Evolutionary conservation across 768 basidiomycete species (phyloP).

Genomic region (Ramaria sp.): DNA sequence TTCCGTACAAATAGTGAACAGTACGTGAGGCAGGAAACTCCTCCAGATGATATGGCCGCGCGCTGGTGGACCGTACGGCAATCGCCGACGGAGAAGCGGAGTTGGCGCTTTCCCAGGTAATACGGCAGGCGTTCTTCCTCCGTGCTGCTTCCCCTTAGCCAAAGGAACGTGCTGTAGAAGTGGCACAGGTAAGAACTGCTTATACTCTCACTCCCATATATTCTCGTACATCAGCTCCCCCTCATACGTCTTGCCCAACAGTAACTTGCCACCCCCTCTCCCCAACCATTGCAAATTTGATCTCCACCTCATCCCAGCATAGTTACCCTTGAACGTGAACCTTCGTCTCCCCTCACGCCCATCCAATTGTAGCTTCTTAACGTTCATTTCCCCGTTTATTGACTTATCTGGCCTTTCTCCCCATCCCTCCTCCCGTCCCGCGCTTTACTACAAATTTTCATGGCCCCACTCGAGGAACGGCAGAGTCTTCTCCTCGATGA

Average conservation of each 20-base stretch:
- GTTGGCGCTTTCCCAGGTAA: not conserved
- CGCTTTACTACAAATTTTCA: not conserved
- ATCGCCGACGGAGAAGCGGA: constrained; percentile 3
- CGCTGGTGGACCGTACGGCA: not conserved
- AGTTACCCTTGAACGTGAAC: not conserved
- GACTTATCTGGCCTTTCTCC: not conserved
- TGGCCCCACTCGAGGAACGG: constrained; percentile 31
- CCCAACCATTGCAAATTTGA: no score
- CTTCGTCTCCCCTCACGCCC: not conserved
- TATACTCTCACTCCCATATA: not conserved
- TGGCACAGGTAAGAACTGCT: no score
- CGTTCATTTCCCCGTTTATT: not conserved
- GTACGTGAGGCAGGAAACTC: no score
- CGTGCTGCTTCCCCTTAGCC: not conserved
- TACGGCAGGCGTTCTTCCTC: not conserved
- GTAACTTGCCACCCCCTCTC: no score
- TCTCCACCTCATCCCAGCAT: not conserved
- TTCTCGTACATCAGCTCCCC: not conserved
- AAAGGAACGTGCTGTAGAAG: no score
- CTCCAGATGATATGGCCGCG: no score
- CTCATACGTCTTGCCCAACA: not conserved
- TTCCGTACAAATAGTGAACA: no score
- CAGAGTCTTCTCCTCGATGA: constrained; percentile 59
- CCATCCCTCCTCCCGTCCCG: not conserved
- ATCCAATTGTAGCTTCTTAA: not conserved